Evolutionary conservation across 352 stramenopile genomes (phyloP), one percentile per base, ranked within the genome.

Genomic region (Globisporangium megalacanthum): DNA sequence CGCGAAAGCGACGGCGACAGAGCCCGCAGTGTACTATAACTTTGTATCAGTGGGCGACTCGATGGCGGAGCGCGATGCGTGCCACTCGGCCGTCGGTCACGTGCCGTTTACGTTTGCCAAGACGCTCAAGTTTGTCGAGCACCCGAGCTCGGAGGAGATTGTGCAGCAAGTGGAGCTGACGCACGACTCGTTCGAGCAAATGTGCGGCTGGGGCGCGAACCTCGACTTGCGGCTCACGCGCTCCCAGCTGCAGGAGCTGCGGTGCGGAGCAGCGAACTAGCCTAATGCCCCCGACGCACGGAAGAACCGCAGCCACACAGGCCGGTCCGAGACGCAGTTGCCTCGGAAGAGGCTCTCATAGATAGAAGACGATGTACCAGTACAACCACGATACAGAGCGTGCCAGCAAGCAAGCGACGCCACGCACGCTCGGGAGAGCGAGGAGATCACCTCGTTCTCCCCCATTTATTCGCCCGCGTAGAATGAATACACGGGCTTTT

Each of bases 61-160:
- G 36, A 86, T 94, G 77, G 84, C 84, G n/a, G 84, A 94, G 65
- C 80, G 84, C 7, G 82, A 94, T 53, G 84, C 84, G 20, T 94
- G 84, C 62, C 86, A 90, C 62, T 72, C 77, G 0, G 84, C 82
- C 0, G 78, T 86, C 3, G 68, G 81, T 13, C 70, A 71, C 33
- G 80, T 92, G 14, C 65, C 72, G 10, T 76, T 64, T 56, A 92
- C 83, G 10, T 86, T 92, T 19, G 84, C 84, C 52, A 94, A 94
- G 75, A 92, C 84, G 49, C 77, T 94, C 59, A 94, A 92, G 62
- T 94, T 92, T 46, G 73, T 94, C 6, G 84, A 94, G 50, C 78
- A 89, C 46, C 84, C 84, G 17, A 86, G 73, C 56, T 75, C 77
- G 2, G 79, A 89, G 46, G 84, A 94, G 65, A 83, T 94, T 25